Evolutionary conservation across 495 filamentous ascomycete species (phyloP).

Genomic region (Symbiotaphrina buchneri): DNA sequence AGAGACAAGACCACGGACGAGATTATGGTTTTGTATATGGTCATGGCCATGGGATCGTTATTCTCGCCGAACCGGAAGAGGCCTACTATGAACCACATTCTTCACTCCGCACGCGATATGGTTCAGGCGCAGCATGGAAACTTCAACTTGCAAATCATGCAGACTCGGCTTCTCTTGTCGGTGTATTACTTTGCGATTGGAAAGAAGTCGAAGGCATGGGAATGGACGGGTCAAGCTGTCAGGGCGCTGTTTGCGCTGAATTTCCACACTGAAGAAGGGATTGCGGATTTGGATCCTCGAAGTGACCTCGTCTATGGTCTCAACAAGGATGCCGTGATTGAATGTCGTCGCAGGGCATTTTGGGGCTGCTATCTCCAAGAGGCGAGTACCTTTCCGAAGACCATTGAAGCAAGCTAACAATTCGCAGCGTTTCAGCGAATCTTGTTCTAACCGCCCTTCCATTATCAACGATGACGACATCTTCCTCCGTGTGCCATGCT

Average conservation of each 20-base stretch:
- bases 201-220: conserved; percentile 28
- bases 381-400: conserved; percentile 16
- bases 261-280: conserved; percentile 35
- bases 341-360: conserved; percentile 43
- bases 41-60: conserved; percentile 32
- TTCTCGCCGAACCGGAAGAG: conserved; percentile 31
- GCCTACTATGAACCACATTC: conserved; percentile 21
- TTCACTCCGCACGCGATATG: conserved; percentile 34
- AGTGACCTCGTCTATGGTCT: conserved; percentile 30
- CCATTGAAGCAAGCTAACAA: no score
- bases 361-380: conserved; percentile 44
- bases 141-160: conserved; percentile 34
- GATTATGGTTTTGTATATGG: conserved; percentile 45
- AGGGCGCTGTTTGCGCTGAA: conserved; percentile 31
- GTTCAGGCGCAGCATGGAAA: conserved; percentile 23
- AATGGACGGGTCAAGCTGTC: conserved; percentile 33
- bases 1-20: conserved; percentile 35
- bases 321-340: conserved; percentile 29
- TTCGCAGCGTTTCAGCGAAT: conserved; percentile 28
- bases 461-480: conserved; percentile 28
- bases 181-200: conserved; percentile 40
- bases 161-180: conserved; percentile 36
- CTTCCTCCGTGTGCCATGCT: conserved; percentile 37
- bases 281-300: conserved; percentile 20
- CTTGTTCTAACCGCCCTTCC: conserved; percentile 23